Conservation (phyloP, 169 alveolate species). For the Toxoplasma gondii region DNA sequence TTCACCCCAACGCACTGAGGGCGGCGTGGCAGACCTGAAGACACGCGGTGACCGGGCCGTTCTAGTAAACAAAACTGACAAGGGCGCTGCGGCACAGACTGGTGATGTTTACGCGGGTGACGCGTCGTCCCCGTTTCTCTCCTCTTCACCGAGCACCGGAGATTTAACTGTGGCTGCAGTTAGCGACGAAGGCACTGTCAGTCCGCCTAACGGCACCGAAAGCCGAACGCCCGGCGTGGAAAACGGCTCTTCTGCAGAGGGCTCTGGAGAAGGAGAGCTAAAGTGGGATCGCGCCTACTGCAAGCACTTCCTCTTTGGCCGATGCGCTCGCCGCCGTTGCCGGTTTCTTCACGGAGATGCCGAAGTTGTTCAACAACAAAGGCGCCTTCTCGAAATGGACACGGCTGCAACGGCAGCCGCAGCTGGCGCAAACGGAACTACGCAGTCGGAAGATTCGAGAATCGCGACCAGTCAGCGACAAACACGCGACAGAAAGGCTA, state of each 20-base stretch:
- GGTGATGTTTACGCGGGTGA: background rate
- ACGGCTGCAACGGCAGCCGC: conserved; percentile 41
- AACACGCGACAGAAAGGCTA: background rate
- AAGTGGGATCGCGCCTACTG: conserved; percentile 57
- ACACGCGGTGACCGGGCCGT: background rate
- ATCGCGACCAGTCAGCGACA: background rate
- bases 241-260: background rate
- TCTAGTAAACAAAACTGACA: background rate
- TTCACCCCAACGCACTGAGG: background rate
- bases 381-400: conserved; percentile 38
- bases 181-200: background rate
- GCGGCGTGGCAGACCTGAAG: background rate
- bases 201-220: background rate
- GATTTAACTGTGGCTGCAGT: background rate
- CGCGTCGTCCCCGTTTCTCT: background rate
- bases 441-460: background rate
- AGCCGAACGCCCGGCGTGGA: background rate
- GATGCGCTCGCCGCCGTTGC: conserved; percentile 63
- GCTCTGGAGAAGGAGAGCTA: background rate
- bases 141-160: background rate
- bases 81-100: background rate
- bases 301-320: conserved; percentile 63
- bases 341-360: conserved; percentile 60
- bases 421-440: background rate
- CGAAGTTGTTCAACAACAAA: conserved; percentile 28